Evolutionary conservation across 2,329 filamentous ascomycete genomes (phyloP), one percentile per base, ranked within the genome.

Genomic region (Claviceps paspali): DNA sequence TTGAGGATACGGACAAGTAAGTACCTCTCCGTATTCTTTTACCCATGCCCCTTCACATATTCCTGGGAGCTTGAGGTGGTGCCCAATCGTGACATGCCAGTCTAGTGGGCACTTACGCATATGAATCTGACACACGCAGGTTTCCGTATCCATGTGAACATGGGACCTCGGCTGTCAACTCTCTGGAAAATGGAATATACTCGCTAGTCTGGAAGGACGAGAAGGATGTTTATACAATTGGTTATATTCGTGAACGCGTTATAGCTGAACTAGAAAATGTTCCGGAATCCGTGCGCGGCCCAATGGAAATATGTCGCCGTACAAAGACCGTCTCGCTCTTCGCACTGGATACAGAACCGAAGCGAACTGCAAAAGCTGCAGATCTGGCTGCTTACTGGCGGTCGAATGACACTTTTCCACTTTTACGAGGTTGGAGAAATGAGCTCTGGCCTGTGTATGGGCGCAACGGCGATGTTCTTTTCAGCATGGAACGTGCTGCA

Each of bases 391-490:
- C 64, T 2, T 72, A 79, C 46, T 83, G 87, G 68, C 76, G 79
- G 14, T 62, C 71, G n/a, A 68, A 71, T n/a, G 63, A 69, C 6
- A 73, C 72, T 2, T 96, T 96, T 53, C 64, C 73, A 28, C 66
- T 93, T 1, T 67, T 96, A 12, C 64, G 64, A 14, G 81, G 82
- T 41, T 94, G 86, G 86, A 71, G 85, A 29, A 63, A 83, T 49
- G 86, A 94, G 57, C 60, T 76, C 12, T 93, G 85, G 63, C 79
- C 84, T 0, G 73, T 93, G 6, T 91, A 85, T 49, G 73, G 70
- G 1, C 70, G 68, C 11, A 69, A 70, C 23, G 65, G 69, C 24
- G 66, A 73, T 43, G 52, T 83, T 7, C 60, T 88, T 3, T 80
- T 83, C 54, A 79, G 71, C 54, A 73, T 88, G 54, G 86, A 94